A percentile compares a stretch with the other conserved stretches of the same genome.
phyloP scores from a whole-genome alignment of 345 rosid species.

The Eucalyptus shirleyi region DNA sequence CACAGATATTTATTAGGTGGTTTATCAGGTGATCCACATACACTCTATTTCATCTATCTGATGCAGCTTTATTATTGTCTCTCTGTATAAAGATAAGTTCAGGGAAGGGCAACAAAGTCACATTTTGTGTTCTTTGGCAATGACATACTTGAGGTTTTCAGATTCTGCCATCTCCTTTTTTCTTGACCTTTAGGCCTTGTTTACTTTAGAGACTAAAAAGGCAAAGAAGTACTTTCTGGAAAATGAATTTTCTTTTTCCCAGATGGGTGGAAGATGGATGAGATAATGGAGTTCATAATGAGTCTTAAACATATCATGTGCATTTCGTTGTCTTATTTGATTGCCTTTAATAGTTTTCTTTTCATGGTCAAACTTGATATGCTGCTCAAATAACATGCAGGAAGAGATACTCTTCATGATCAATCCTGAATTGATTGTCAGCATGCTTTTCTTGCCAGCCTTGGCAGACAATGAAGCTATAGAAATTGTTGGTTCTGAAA shows the following conservation, averaged over 20 bases:
- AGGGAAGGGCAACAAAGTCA: background rate
- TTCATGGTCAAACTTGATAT: background rate
- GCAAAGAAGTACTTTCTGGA: background rate
- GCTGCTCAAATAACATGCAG: constrained; percentile 17
- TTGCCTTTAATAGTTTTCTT: background rate
- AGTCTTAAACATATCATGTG: background rate
- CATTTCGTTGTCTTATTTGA: background rate
- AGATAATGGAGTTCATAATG: background rate
- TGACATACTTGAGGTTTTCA: background rate
- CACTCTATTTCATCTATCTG: background rate
- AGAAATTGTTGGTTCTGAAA: constrained; percentile 78
- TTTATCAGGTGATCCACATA: background rate
- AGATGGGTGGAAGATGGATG: background rate
- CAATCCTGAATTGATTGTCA: constrained; percentile 82
- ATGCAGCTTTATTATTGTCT: background rate
- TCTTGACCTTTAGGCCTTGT: background rate
- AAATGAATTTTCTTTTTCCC: background rate
- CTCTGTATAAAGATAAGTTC: background rate
- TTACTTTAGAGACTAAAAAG: background rate
- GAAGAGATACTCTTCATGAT: constrained; percentile 98
- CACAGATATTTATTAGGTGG: background rate
- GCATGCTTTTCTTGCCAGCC: constrained; percentile 90
- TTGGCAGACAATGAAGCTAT: constrained; percentile 88
- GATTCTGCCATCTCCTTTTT: background rate
- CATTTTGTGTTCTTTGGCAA: background rate